Percentiles rank a stretch among this genome's conserved stretches.
phyloP scores from a whole-genome alignment of 2,329 filamentous ascomycete genomes.

The Mariannaea sp. region DNA sequence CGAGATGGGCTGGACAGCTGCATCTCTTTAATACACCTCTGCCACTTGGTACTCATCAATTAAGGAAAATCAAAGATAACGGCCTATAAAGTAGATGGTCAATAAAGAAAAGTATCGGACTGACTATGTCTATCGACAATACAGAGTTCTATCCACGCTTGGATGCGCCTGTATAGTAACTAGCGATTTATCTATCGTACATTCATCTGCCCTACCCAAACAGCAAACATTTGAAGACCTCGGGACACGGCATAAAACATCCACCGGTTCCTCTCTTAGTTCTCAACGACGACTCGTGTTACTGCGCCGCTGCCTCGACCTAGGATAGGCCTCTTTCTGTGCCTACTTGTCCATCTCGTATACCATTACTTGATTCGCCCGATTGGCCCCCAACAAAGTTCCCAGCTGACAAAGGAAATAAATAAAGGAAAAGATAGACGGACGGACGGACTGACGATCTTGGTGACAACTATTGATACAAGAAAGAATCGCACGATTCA shows the following conservation, averaged over 20 bases:
- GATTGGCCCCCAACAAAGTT: not conserved
- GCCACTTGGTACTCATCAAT: too few relatives aligned
- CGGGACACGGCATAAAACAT: too few relatives aligned
- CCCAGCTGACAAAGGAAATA: slow-evolving; percentile 11
- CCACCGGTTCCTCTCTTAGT: too few relatives aligned
- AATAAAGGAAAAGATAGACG: not conserved
- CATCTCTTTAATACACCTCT: too few relatives aligned
- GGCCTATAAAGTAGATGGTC: too few relatives aligned
- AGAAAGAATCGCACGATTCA: slow-evolving; percentile 35
- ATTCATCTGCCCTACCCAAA: too few relatives aligned
- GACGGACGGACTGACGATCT: slow-evolving; percentile 9
- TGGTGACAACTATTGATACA: slow-evolving; percentile 30
- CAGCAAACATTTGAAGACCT: too few relatives aligned
- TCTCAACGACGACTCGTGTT: too few relatives aligned
- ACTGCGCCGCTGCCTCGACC: too few relatives aligned
- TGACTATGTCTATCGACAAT: not conserved
- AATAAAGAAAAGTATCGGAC: not conserved
- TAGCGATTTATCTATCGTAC: not conserved
- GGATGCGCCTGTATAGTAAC: not conserved
- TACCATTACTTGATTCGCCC: slow-evolving; percentile 7
- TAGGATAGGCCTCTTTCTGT: too few relatives aligned
- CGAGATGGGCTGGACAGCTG: too few relatives aligned
- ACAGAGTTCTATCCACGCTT: not conserved
- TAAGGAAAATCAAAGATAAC: too few relatives aligned
- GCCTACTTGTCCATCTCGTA: slow-evolving; percentile 1